phyloP scores from a whole-genome alignment of 768 basidiomycete species.

The Phallus indusiatus region DNA sequence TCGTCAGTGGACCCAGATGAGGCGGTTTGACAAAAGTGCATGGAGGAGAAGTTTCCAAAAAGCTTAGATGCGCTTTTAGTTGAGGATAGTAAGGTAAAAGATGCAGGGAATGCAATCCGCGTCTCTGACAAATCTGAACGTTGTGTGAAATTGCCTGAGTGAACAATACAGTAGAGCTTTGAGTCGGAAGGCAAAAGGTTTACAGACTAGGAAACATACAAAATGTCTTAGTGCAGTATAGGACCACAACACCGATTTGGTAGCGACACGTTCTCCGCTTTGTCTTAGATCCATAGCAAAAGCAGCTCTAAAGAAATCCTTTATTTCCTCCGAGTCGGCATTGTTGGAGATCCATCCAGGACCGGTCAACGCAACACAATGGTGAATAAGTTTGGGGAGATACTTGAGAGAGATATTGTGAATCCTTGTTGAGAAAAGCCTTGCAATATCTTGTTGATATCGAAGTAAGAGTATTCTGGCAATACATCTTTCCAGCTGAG shows the following conservation, averaged over 20 bases:
- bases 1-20: slow-evolving; percentile 48
- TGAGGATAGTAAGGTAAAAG: slow-evolving; percentile 52
- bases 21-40: slow-evolving; percentile 57
- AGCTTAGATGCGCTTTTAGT: slow-evolving; percentile 51
- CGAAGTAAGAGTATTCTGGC: slow-evolving; percentile 58
- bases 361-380: slow-evolving; percentile 49
- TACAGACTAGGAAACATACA: slow-evolving; percentile 31
- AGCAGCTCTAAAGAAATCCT: slow-evolving; percentile 61
- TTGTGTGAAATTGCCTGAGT: slow-evolving; percentile 60
- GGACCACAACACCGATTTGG: slow-evolving; percentile 72
- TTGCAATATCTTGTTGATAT: slow-evolving; percentile 66
- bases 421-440: slow-evolving; percentile 62
- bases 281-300: slow-evolving; percentile 73
- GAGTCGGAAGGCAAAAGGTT: not conserved
- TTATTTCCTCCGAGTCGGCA: slow-evolving; percentile 58
- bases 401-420: slow-evolving; percentile 56
- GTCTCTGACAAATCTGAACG: slow-evolving; percentile 51
- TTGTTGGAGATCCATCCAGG: slow-evolving; percentile 65
- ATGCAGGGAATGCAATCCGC: slow-evolving; percentile 58
- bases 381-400: slow-evolving; percentile 59
- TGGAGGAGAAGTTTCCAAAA: slow-evolving; percentile 47
- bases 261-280: slow-evolving; percentile 68
- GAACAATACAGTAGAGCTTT: too few species aligned
- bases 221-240: slow-evolving; percentile 72
- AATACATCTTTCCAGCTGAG: slow-evolving; percentile 60